These are phyloP conservation scores for Cryptococcus maquisensis DNA, from an alignment of 1,284 basidiomycete species.

Conservation along the genomic window DNA sequence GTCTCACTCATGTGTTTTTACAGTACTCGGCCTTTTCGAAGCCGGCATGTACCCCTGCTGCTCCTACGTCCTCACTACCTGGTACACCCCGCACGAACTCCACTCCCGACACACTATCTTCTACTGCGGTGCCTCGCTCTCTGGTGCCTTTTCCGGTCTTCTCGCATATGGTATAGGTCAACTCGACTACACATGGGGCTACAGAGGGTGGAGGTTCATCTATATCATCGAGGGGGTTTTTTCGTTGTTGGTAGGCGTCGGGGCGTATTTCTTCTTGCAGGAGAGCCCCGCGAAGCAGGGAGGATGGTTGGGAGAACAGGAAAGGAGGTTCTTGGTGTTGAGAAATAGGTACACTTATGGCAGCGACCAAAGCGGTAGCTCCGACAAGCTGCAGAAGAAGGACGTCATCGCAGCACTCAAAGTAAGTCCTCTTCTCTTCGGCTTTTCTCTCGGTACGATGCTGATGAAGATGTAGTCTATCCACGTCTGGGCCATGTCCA, in stretches of 20 bases:
- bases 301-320: constrained; percentile 18
- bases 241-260: constrained; percentile 14
- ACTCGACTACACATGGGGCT: constrained; percentile 24
- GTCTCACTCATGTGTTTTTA: neutral
- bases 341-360: constrained; percentile 22
- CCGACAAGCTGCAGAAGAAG: constrained; percentile 10
- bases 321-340: constrained; percentile 20
- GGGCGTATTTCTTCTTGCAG: constrained; percentile 17
- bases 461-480: constrained; percentile 12
- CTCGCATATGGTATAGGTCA: constrained; percentile 35
- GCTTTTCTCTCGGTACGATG: neutral
- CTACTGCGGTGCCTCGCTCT: constrained; percentile 19
- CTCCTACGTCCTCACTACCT: constrained; percentile 24
- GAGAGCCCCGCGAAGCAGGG: constrained; percentile 13
- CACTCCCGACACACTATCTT: constrained; percentile 17
- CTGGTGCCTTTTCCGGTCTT: constrained; percentile 31
- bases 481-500: constrained; percentile 17
- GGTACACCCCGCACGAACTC: constrained; percentile 24
- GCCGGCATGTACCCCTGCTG: constrained; percentile 22
- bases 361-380: constrained; percentile 4
- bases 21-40: constrained; percentile 24
- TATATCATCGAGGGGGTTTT: constrained; percentile 24
- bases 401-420: constrained; percentile 16
- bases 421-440: constrained; percentile 7
- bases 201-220: constrained; percentile 30